Evolutionary conservation across 192 early-diverging fungal genomes (phyloP).

Genomic region (Phycomyces blakesleeanus): DNA sequence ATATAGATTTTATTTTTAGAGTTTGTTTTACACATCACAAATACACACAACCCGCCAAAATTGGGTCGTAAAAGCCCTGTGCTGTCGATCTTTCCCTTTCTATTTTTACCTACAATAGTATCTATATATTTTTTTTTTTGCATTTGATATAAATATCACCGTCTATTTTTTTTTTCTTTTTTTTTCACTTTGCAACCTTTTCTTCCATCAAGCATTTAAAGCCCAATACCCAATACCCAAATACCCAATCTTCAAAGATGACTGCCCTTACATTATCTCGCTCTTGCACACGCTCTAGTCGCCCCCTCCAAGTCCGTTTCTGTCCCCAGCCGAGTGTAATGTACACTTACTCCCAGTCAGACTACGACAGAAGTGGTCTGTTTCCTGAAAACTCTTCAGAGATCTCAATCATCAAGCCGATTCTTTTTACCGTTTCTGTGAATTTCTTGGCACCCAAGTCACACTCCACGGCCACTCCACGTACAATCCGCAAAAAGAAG

Average conservation of each 20-base stretch:
- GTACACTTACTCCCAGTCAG: constrained; percentile 22
- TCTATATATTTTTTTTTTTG: background rate
- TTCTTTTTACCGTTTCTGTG: constrained; percentile 12
- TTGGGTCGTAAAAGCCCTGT: background rate
- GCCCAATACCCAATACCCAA: too few species aligned
- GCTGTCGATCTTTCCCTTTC: background rate
- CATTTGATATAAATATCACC: background rate
- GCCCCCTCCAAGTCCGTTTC: constrained; percentile 14
- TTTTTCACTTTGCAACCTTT: background rate
- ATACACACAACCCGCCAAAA: background rate
- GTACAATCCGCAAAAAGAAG: constrained; percentile 8
- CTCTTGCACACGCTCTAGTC: background rate
- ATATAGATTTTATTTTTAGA: constrained; percentile 3
- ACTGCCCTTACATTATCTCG: too few species aligned
- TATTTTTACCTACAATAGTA: background rate
- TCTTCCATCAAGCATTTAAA: background rate
- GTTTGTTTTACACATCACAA: background rate
- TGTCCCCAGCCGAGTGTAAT: constrained; percentile 17
- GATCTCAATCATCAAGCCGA: background rate
- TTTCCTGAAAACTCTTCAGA: constrained; percentile 11
- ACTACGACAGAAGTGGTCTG: constrained; percentile 28
- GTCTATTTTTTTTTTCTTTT: too few species aligned
- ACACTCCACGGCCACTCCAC: background rate
- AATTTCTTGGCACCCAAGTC: constrained; percentile 5
- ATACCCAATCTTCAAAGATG: too few species aligned